A percentile compares a stretch with the other conserved stretches of the same genome.
These are phyloP conservation scores for Ophiostoma triangulosporum DNA, from an alignment of 2,329 filamentous ascomycete genomes.

Conservation along the genomic window DNA sequence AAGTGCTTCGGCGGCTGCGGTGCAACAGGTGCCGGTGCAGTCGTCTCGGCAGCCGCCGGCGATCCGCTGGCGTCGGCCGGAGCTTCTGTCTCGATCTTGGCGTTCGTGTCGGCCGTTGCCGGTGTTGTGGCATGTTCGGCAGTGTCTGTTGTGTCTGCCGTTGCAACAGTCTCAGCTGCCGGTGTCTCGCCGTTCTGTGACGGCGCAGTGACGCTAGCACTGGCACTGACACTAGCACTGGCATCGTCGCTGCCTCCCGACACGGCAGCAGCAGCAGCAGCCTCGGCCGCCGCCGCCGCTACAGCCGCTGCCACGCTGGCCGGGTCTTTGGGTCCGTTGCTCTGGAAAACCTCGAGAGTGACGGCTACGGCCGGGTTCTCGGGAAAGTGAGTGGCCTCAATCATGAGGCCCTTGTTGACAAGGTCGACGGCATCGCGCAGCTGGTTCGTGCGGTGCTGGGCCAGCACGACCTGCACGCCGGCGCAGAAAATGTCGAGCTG, in stretches of 20 bases:
- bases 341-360: constrained; percentile 30
- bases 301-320: constrained; percentile 10
- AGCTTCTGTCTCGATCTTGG: too few species aligned
- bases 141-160: too few species aligned
- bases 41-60: background rate
- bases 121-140: too few species aligned
- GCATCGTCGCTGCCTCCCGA: background rate
- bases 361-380: constrained; percentile 23
- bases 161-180: background rate
- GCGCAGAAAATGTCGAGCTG: constrained; percentile 50
- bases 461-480: constrained; percentile 48
- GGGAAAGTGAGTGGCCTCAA: constrained; percentile 48
- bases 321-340: constrained; percentile 20
- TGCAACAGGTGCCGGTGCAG: constrained; percentile 21
- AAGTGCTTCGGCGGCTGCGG: constrained; percentile 16
- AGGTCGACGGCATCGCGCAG: constrained; percentile 38
- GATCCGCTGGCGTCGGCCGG: background rate
- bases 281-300: constrained; percentile 1
- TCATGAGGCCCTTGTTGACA: constrained; percentile 32
- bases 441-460: constrained; percentile 44
- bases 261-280: background rate
- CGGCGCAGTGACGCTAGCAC: background rate
- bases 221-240: background rate
- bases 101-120: background rate
- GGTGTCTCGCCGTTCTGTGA: background rate